Percentiles rank a stretch among this genome's conserved stretches.
These are phyloP conservation scores for Rubia balearica DNA, from an alignment of 305 asterid species.

Conservation along the genomic window DNA sequence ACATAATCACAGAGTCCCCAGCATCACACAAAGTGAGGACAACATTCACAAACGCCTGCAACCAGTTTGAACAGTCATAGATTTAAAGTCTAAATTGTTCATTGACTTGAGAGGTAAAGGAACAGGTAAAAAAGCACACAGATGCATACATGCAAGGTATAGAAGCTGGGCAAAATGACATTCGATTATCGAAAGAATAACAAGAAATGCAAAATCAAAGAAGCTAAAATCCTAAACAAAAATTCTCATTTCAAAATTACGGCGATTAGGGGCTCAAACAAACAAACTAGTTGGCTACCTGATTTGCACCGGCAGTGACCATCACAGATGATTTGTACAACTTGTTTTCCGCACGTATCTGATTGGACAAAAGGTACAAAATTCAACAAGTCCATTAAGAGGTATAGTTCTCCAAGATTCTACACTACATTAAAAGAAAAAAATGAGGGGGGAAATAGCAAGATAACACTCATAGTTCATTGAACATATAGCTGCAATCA, in stretches of 20 bases:
- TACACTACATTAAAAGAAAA: neutral
- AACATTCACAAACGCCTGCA: conserved; percentile 89
- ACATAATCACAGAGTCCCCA: conserved; percentile 85
- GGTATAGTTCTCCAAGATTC: neutral
- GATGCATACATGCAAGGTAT: neutral
- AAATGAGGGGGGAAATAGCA: neutral
- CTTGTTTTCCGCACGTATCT: conserved; percentile 66
- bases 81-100: neutral
- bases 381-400: conserved; percentile 3
- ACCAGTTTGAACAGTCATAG: conserved; percentile 8
- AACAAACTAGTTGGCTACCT: conserved; percentile 37
- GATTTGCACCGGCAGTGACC: conserved; percentile 99
- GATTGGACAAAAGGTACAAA: conserved; percentile 22
- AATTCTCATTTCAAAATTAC: neutral
- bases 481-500: neutral
- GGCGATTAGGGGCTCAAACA: neutral
- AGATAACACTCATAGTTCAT: neutral
- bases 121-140: neutral
- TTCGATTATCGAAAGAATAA: neutral
- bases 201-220: neutral
- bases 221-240: neutral
- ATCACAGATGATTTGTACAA: conserved; percentile 77
- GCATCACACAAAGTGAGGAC: conserved; percentile 89
- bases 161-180: neutral
- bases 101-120: neutral